Base-by-base conservation (phyloP, 805 yeast genomes). In the Komagataella pseudopastoris region DNA sequence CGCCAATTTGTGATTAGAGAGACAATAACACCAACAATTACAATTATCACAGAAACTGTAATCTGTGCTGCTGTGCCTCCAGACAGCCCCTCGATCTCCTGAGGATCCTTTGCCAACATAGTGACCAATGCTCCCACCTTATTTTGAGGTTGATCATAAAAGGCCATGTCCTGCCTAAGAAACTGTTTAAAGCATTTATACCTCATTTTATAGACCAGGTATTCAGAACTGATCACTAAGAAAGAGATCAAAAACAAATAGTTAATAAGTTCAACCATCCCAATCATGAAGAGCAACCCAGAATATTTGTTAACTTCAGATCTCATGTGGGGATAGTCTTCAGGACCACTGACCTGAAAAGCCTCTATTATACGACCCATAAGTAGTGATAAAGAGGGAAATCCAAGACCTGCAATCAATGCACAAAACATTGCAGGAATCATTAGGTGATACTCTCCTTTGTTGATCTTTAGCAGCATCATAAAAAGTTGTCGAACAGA, bases 1-100 rank as follows among this genome's bases (percentile, higher is more conserved):
- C 83, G 85, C 98, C 98, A 93, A 0, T 96, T 96, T 6, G 74
- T 62, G 0, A 72, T 74, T 1, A 88, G 55, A 0, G 96, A 81
- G 96, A 97, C 91, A 6, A 79, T 68, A 4, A 82, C 55, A 3
- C 96, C 39, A 6, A 30, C 95, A 24, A 80, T 64, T 0, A 70
- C 45, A 0, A 84, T 67, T 49, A 88, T 71, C 0, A 80, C 68
- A 1, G 76, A 49, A 45, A 86, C 72, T 8, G 83, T 76, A 1
- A 79, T 57, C 0, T 78, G 47, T 0, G 82, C 73, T 7, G 81
- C 70, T 24, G 87, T 60, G 55, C 84, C 81, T 47, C 80, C 80
- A 0, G 87, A 72, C 44, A 90, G 65, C 0, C 71, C 65, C 54
- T 96, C 72, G 53, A 87, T 65, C 58, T 88, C 96, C 58, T 96